These are phyloP conservation scores for Lanzia echinophila DNA, from an alignment of 2,329 filamentous ascomycete species.

Conservation along the genomic window DNA sequence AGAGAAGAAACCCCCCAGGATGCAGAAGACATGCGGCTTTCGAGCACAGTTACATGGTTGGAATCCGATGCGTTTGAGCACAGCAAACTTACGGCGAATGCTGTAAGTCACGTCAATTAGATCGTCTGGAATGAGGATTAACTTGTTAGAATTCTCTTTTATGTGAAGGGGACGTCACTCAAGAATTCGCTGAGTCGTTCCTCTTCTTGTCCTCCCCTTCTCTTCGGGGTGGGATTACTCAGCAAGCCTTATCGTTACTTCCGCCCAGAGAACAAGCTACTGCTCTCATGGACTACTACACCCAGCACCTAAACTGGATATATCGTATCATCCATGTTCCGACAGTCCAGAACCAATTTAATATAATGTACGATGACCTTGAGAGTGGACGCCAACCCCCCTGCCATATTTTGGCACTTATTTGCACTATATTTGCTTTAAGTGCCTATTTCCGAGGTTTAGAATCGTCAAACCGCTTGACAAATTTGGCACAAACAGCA, in stretches of 20 bases:
- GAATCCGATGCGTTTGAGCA: conserved; percentile 7
- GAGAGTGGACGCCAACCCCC: conserved; percentile 13
- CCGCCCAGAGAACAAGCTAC: conserved; percentile 13
- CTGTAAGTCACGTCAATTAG: neutral
- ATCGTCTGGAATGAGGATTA: neutral
- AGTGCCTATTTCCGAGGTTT: conserved; percentile 15
- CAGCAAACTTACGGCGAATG: neutral
- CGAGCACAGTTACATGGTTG: conserved; percentile 3
- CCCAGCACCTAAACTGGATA: conserved; percentile 18
- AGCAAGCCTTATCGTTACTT: conserved; percentile 10
- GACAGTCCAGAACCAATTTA: conserved; percentile 12
- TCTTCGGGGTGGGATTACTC: conserved; percentile 1
- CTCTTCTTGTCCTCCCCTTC: conserved; percentile 10
- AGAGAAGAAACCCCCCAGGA: neutral
- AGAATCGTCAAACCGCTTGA: conserved; percentile 14
- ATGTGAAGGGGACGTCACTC: conserved; percentile 6
- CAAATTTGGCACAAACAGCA: conserved; percentile 16
- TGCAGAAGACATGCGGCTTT: conserved; percentile 1
- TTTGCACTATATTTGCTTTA: conserved; percentile 18
- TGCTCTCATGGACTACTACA: conserved; percentile 16
- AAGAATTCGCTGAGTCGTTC: conserved; percentile 15
- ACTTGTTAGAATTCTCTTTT: neutral
- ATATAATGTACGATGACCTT: conserved; percentile 14
- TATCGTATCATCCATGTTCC: conserved; percentile 23
- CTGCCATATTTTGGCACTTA: conserved; percentile 14